Evolutionary conservation across 768 basidiomycete genomes (phyloP), one percentile per base, ranked within the genome.

Genomic region (Polyporus arcularius): DNA sequence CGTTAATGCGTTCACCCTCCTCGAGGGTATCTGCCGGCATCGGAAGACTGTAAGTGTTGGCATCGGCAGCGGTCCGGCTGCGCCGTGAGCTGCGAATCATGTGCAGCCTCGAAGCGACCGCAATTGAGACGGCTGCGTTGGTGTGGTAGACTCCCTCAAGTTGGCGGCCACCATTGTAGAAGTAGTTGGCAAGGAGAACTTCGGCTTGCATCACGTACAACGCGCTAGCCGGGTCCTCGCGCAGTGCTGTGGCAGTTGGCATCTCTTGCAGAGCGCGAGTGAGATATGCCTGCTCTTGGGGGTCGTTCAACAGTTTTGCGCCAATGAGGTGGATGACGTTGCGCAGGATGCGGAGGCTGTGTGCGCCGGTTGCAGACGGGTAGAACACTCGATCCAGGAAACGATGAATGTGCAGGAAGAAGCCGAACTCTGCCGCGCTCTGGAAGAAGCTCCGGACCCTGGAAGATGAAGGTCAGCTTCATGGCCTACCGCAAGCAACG

Each of bases 1-100:
- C 84, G 56, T 84, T 84, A 58, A 88, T 86, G 35, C 85, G 78
- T 67, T 88, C 87, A 18, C 82, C 86, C 68, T 87, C 85, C 61
- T 87, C 86, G n/a, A 84, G 68, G 28, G 72, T 64, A 66, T 82
- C 80, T 16, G 55, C 67, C 45, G 77, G 64, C 67, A 80, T 65
- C n/a, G 75, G 66, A 65, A 84, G 70, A 40, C 63, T 53, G 46
- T 56, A 61, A 10, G 56, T 40, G 8, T 43, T 46, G 38, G 60
- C 16, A 62, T 67, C 55, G 54, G 66, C 58, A 64, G 70, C 31
- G 62, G 65, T 61, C 57, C 57, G 47, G 47, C 62, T 58, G 60
- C 69, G 62, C 64, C 64, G 51, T 52, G 62, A 67, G 67, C 63
- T 74, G 45, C 62, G 73, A 50, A 65, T 67, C 65, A 54, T 67